Evolutionary conservation across 805 yeast species (phyloP), one percentile per base, ranked within the genome.

Genomic region (Maudiozyma serrabonitensis): DNA sequence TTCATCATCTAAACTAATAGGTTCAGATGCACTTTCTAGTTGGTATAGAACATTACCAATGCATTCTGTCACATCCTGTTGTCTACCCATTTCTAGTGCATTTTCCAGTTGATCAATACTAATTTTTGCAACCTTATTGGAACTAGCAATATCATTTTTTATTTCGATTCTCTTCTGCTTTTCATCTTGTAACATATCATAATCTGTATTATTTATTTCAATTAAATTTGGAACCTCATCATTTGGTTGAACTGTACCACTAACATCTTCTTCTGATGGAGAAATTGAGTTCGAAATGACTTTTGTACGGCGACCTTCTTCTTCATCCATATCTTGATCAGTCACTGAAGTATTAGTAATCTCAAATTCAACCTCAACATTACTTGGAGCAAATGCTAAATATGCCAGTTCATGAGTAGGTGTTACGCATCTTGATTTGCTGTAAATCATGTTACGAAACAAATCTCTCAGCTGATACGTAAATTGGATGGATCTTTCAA

Each of bases 31-130:
- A 25, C 95, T 87, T 62, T 91, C 97, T 37, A 93, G 70, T 64
- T 91, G 98, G 54, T 84, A 86, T 13, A 90, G 73, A 7, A 93
- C 97, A 64, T 93, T 93, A 49, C 90, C 95, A 60, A 91, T 89
- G 66, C 98, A 91, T 63, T 93, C 99, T 0, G 97, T 89, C 18
- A 93, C 98, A 70, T 93, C 99, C 64, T 93, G 99, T 63, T 93
- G 99, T 55, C 95, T 74, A 2, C 96, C 95, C 60, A 82, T 73
- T 60, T 87, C 90, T 47, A 83, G 72, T 0, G 93, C 82, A 57
- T 82, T 78, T 50, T 80, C 89, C 67, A 84, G 75, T 59, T 84
- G 88, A 53, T 81, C 86, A 4, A 79, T 68, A 45, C 68, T 66
- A 16, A 69, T 65, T 39, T 63, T 64, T 0, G 69, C 71, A 8